Percentiles rank a stretch among this genome's conserved stretches.
These are phyloP conservation scores for Monosporascus sp. DNA, from an alignment of 2,329 filamentous ascomycete species.

Conservation along the genomic window DNA sequence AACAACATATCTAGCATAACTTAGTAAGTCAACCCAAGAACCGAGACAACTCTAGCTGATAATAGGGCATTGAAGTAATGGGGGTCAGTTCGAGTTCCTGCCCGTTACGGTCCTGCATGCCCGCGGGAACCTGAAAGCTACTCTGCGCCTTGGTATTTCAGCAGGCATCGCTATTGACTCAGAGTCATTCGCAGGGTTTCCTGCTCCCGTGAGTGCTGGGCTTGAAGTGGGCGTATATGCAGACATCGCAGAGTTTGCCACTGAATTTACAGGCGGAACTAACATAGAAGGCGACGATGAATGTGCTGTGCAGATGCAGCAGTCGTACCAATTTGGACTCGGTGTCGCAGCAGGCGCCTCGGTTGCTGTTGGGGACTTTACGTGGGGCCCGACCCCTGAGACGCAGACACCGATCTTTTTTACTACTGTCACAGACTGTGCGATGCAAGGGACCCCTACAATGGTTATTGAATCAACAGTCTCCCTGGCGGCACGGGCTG, in stretches of 20 bases:
- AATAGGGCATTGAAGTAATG: slow-evolving; percentile 32
- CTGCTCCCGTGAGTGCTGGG: slow-evolving; percentile 31
- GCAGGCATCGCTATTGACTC: slow-evolving; percentile 34
- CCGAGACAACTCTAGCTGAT: not conserved
- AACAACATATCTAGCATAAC: slow-evolving; percentile 40
- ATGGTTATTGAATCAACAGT: slow-evolving; percentile 10
- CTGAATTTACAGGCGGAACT: slow-evolving; percentile 40
- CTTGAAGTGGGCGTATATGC: slow-evolving; percentile 44
- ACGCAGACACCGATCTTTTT: slow-evolving; percentile 47
- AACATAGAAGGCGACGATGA: slow-evolving; percentile 23
- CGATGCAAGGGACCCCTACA: slow-evolving; percentile 20
- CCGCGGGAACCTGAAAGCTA: slow-evolving; percentile 36
- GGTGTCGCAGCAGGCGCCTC: slow-evolving; percentile 51
- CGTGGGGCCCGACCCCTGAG: slow-evolving; percentile 44
- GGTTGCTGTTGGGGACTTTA: slow-evolving; percentile 33
- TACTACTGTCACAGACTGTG: slow-evolving; percentile 44
- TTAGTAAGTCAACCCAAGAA: slow-evolving; percentile 36
- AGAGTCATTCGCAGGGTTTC: slow-evolving; percentile 11
- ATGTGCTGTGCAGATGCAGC: slow-evolving; percentile 40
- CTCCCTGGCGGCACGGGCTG: slow-evolving; percentile 8
- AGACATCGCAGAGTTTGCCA: slow-evolving; percentile 48
- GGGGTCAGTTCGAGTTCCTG: slow-evolving; percentile 50
- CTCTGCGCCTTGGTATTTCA: slow-evolving; percentile 41
- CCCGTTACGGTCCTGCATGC: slow-evolving; percentile 44
- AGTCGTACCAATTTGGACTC: slow-evolving; percentile 46